Evolutionary conservation across 352 stramenopile species (phyloP).

Genomic region (Globisporangium spinosum): DNA sequence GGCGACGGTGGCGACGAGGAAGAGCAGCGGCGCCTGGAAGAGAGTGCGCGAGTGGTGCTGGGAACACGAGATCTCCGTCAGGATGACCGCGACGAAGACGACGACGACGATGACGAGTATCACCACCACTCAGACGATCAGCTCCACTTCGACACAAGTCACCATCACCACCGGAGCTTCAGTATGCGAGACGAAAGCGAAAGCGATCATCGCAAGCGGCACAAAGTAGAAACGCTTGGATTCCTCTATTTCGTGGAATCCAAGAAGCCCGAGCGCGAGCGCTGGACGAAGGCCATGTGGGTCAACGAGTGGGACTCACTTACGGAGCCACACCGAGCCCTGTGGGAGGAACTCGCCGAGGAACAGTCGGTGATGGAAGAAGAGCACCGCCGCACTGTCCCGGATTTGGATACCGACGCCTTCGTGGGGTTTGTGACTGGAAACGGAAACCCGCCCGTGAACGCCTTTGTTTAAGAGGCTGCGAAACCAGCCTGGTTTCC

Average conservation of each 20-base stretch:
- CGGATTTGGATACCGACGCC: slow-evolving; percentile 22
- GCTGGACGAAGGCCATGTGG: slow-evolving; percentile 26
- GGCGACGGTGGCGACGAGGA: slow-evolving; percentile 2
- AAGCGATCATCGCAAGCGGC: not conserved
- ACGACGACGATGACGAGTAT: not conserved
- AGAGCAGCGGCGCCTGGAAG: slow-evolving; percentile 25
- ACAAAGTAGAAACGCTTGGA: slow-evolving; percentile 5
- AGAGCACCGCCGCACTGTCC: slow-evolving; percentile 2
- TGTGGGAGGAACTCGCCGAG: slow-evolving; percentile 32
- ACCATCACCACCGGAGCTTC: slow-evolving; percentile 6
- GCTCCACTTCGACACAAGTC: slow-evolving; percentile 6
- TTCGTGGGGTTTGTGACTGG: slow-evolving; percentile 20
- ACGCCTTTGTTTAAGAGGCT: slow-evolving; percentile 18
- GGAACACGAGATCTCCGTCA: slow-evolving; percentile 13
- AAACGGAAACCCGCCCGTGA: slow-evolving; percentile 16
- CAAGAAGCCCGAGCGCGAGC: slow-evolving; percentile 24
- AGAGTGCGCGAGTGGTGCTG: slow-evolving; percentile 24
- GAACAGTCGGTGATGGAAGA: slow-evolving; percentile 16
- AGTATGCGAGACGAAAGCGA: not conserved
- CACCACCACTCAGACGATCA: slow-evolving; percentile 3
- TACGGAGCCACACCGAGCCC: slow-evolving; percentile 17
- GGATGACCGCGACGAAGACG: slow-evolving; percentile 6
- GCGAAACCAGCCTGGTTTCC: not conserved
- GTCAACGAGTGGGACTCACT: slow-evolving; percentile 26
- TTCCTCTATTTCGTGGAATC: slow-evolving; percentile 29